Evolutionary conservation across 2,329 filamentous ascomycete species (phyloP), one percentile per base, ranked within the genome.

Genomic region (Coleophoma crateriformis): DNA sequence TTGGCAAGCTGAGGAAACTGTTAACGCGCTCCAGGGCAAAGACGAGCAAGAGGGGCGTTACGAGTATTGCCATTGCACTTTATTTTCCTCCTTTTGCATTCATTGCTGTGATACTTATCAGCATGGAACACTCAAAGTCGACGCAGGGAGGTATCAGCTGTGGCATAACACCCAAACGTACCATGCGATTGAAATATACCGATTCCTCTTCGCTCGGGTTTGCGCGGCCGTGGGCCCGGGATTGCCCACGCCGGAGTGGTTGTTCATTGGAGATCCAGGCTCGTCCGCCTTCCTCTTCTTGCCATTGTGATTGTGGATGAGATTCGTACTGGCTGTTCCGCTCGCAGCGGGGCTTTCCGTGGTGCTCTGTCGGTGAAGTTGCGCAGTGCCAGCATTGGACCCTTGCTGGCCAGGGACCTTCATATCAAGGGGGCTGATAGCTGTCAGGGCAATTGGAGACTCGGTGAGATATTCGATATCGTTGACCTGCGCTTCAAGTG

Each of bases 51-150:
- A 38, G 13, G 11, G 12, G 35, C 11, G 12, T 38, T 38, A 38
- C 35, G 79, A 1, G 76, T 79, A 58, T 86, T 80, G 53, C 85
- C 85, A 65, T 87, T 87, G 68, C 84, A 88, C 66, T 87, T 87
- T 61, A 88, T 82, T 66, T 88, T 88, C 50, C 84, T 80, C n/a
- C 84, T 74, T 60, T 88, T 88, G 67, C 84, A 88, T 63, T 87
- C 84, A 61, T 87, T 88, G 58, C 84, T 86, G 50, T 34, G n/a
- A 7, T 17, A 11, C 33, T 4, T 4, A 41, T 51, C 32, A 50
- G 49, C 11, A 43, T 17, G 11, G 4, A 12, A 34, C 27, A n/a
- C 15, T 13, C 41, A 38, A 17, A 8, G 35, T 44, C 22, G 41
- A 22, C 41, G 14, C 32, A 13, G 10, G 20, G 12, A 44, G 32